Evolutionary conservation across 1,284 basidiomycete genomes (phyloP), one percentile per base, ranked within the genome.

Genomic region (Peniophora sp.): DNA sequence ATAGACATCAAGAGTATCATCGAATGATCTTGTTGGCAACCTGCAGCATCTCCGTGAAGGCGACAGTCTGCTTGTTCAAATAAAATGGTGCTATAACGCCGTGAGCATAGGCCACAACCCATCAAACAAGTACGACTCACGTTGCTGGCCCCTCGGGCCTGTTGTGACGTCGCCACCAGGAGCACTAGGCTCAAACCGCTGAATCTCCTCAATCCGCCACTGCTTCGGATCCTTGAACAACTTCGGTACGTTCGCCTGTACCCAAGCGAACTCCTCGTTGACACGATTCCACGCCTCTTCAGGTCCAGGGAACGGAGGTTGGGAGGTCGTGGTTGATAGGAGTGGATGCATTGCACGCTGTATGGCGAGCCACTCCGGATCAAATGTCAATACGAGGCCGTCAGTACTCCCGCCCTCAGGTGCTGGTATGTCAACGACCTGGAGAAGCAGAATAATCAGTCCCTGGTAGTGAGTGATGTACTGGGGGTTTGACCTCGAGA

Each of bases 291-390:
- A 70, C 0, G 87, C 63, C 44, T 81, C 78, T 2, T 75, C 74
- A 0, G 90, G 88, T 52, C 92, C 46, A 1, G 57, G 57, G 23
- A 55, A 85, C 0, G 68, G 56, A 1, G 69, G 64, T 50, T 83
- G 79, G 8, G 66, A 64, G 3, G 66, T 71, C 3, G 65, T 63
- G 0, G 72, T 70, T 1, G 88, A 84, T 54, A 98, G 77, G 68
- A 79, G 86, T 0, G 84, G 81, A 57, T 96, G 83, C 58, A 95
- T 85, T 0, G 90, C 92, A 3, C 89, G 85, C 0, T 84, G 85
- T 63, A 98, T 93, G 0, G 94, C 94, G 20, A 99, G 81, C 97
- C 96, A 99, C 65, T 92, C 79, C 2, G 85, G 85, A 63, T 97
- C 92, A 66, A 82, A 97, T 1, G 75, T 72, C 24, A 88, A 56